Conservation (phyloP, 495 filamentous ascomycete species). For the Penicillium verhagenii region DNA sequence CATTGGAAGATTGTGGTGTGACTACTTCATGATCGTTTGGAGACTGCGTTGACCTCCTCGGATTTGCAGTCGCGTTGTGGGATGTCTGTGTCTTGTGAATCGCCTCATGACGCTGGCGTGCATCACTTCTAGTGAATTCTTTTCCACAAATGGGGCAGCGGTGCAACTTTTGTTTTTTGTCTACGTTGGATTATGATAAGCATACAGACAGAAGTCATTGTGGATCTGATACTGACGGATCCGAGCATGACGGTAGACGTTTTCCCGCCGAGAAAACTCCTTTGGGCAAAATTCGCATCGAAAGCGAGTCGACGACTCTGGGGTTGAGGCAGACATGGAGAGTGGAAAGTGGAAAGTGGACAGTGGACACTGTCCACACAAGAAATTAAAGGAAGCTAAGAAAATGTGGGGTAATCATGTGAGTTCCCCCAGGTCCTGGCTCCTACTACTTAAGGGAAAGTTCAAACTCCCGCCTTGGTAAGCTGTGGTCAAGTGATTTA, state of each 20-base stretch:
- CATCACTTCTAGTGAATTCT: conserved; percentile 13
- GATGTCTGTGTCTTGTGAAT: conserved; percentile 5
- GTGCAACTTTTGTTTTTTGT: conserved; percentile 7
- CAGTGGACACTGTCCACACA: conserved; percentile 6
- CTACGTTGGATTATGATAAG: neutral
- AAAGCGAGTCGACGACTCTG: conserved; percentile 4
- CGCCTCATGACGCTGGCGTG: conserved; percentile 11
- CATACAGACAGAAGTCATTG: neutral
- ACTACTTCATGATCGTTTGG: neutral
- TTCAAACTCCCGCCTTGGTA: too few relatives aligned
- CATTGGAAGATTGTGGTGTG: neutral
- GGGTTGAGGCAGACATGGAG: conserved; percentile 3
- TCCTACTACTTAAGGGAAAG: too few relatives aligned
- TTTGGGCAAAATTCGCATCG: conserved; percentile 7
- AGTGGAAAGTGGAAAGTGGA: conserved; percentile 11
- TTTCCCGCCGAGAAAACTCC: conserved; percentile 12
- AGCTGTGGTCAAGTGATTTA: neutral
- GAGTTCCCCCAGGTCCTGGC: too few relatives aligned
- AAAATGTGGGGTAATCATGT: neutral
- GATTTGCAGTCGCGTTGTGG: neutral
- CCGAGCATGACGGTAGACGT: conserved; percentile 7
- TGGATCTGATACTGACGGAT: conserved; percentile 4
- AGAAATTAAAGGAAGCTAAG: neutral
- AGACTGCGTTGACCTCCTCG: neutral
- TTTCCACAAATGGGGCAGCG: conserved; percentile 6